A percentile compares a stretch with the other conserved stretches of the same genome.
Conservation (phyloP, 257 asterid species). For the Anisodus acutangulus region DNA sequence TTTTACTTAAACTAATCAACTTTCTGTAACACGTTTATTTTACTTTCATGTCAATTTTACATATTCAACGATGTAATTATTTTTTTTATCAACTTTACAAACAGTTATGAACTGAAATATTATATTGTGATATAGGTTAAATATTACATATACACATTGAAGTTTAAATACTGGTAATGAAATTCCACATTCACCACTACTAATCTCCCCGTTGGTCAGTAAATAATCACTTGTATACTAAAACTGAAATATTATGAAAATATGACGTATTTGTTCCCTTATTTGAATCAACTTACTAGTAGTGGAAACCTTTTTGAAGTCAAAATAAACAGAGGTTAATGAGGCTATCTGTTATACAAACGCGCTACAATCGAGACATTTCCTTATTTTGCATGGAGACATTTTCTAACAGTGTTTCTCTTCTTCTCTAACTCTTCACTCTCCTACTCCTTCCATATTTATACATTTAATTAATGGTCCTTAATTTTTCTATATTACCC, state of each 20-base stretch:
- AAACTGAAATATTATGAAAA: neutral
- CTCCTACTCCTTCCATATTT: slow-evolving; percentile 14
- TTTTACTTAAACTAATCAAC: too few relatives aligned
- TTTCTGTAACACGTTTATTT: too few relatives aligned
- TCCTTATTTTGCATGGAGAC: slow-evolving; percentile 48
- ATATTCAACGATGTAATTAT: neutral
- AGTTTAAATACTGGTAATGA: too few relatives aligned
- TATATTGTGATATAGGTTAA: too few relatives aligned
- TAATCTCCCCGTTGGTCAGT: neutral
- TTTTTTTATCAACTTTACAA: neutral
- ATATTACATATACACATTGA: too few relatives aligned
- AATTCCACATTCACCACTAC: neutral
- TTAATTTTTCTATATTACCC: slow-evolving; percentile 32
- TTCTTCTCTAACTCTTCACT: slow-evolving; percentile 36
- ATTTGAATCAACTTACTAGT: neutral
- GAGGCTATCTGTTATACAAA: neutral
- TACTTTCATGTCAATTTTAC: too few relatives aligned
- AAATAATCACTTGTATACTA: neutral
- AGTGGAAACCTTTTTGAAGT: neutral
- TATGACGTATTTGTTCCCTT: neutral
- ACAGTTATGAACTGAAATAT: too few relatives aligned
- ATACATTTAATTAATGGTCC: slow-evolving; percentile 2
- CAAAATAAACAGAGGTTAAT: neutral
- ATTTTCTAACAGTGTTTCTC: slow-evolving; percentile 26
- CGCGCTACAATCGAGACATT: neutral